phyloP scores from a whole-genome alignment of 768 basidiomycete species.

The Leucocoprinus birnbaumii region DNA sequence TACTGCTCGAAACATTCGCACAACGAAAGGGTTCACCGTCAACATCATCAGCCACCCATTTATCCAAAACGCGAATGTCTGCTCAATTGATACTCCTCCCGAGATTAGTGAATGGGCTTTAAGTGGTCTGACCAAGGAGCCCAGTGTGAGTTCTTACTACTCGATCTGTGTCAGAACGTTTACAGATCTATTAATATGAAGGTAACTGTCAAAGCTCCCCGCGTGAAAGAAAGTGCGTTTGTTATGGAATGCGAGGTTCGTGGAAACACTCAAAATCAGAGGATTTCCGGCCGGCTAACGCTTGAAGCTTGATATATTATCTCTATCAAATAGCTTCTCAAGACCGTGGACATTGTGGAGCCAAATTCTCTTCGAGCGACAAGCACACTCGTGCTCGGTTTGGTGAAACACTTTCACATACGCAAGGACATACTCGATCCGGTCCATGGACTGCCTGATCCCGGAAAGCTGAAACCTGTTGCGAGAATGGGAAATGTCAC shows the following conservation, averaged over 20 bases:
- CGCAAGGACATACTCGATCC: slow-evolving; percentile 48
- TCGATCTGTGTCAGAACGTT: too few species aligned
- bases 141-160: slow-evolving; percentile 57
- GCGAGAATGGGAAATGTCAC: slow-evolving; percentile 52
- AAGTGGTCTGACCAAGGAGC: slow-evolving; percentile 55
- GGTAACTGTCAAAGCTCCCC: slow-evolving; percentile 47
- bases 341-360: slow-evolving; percentile 34
- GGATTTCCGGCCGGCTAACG: too few species aligned
- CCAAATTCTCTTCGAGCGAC: slow-evolving; percentile 22
- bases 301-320: too few species aligned
- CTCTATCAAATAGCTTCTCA: slow-evolving; percentile 36
- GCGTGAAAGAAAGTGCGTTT: slow-evolving; percentile 64
- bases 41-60: slow-evolving; percentile 76
- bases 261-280: too few species aligned
- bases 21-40: slow-evolving; percentile 66
- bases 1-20: slow-evolving; percentile 60
- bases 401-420: slow-evolving; percentile 54
- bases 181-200: too few species aligned
- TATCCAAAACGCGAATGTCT: slow-evolving; percentile 52
- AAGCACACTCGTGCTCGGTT: slow-evolving; percentile 46
- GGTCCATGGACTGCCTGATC: slow-evolving; percentile 31
- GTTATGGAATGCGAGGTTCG: slow-evolving; percentile 57
- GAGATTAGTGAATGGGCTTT: slow-evolving; percentile 58
- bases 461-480: slow-evolving; percentile 43
- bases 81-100: slow-evolving; percentile 50